Conservation (phyloP, 1,139 yeast genomes). For the Zhuliangozyma blackwelliae region DNA sequence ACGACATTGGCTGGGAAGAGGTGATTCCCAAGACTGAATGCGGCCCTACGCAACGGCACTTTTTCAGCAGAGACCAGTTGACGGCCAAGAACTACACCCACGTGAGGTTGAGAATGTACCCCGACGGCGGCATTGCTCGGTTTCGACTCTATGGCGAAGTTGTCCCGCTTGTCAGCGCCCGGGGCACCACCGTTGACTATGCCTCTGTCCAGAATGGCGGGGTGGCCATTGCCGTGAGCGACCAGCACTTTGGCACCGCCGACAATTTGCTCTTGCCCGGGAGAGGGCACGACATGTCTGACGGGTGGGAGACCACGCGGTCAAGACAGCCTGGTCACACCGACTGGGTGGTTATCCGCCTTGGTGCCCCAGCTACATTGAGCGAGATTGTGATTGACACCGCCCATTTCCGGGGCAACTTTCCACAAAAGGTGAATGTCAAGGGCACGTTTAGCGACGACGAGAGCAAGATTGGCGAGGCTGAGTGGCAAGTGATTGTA, state of each 20-base stretch:
- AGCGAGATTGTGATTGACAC: conserved; percentile 73
- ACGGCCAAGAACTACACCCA: conserved; percentile 69
- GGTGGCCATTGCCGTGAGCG: conserved; percentile 75
- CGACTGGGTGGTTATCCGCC: conserved; percentile 83
- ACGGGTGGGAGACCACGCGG: conserved; percentile 97
- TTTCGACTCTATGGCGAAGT: conserved; percentile 86
- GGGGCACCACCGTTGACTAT: conserved; percentile 47
- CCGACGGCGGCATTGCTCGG: conserved; percentile 96
- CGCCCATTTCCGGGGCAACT: conserved; percentile 90
- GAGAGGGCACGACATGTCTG: conserved; percentile 92
- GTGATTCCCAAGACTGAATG: conserved; percentile 71
- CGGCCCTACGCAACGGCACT: conserved; percentile 85
- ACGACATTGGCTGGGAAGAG: conserved; percentile 50
- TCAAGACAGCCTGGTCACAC: conserved; percentile 78
- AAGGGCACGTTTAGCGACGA: conserved; percentile 47
- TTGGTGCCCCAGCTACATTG: conserved; percentile 63
- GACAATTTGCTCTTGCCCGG: conserved; percentile 88
- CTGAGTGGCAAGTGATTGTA: conserved; percentile 63
- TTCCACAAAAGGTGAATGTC: conserved; percentile 72
- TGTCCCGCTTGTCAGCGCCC: conserved; percentile 53
- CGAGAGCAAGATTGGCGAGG: conserved; percentile 19
- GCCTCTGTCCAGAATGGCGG: conserved; percentile 89
- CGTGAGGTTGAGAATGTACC: conserved; percentile 83
- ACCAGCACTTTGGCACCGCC: conserved; percentile 91
- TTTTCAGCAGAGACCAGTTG: conserved; percentile 54